Base-by-base conservation (phyloP, 192 early-diverging fungal genomes). In the Linnemannia zychae region DNA sequence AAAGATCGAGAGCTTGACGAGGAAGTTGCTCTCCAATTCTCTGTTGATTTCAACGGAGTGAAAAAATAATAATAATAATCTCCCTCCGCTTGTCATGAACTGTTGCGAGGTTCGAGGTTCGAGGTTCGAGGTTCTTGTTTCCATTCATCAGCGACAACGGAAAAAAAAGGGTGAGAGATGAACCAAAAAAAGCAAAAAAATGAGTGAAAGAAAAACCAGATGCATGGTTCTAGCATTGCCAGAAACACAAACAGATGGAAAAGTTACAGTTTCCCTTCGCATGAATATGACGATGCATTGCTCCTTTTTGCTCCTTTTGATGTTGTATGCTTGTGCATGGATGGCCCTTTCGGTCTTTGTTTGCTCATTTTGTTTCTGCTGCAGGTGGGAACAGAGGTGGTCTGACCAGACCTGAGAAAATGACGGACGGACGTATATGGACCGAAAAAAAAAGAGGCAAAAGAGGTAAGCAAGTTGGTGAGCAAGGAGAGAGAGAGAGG, bases 361-460 rank as follows among this genome's bases (percentile, higher is more conserved):
- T 63, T n/a, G 53, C 53, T 60, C 53, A 60, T 7, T 60, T n/a
- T 24, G 53, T 60, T 60, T n/a, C 53, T 24, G 12, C 24, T 60
- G 57, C 57, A 63, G 57, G 24, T 63, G 57, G 57, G 57, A 63
- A 63, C 24, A 28, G 15, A 28, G 24, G 28, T 63, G 28, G 57
- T 63, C 57, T 31, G 57, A 63, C 57, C 11, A 7, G 12, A 13
- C 24, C 24, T 28, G 53, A n/a, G 18, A 28, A 49, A 11, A 49
- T 28, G 22, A 63, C 57, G 57, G 57, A 63, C 57, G 28, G 57
- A 63, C 57, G 57, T 63, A 31, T 63, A 28, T 63, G 57, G 57
- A n/a, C 57, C 24, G 24, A 31, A 24, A 7, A 31, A 31, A 13
- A 9, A 24, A n/a, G 28, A 31, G 31, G 13, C 24, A 31, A 63